A percentile compares a stretch with the other conserved stretches of the same genome.
phyloP scores from a whole-genome alignment of 306 rosid genomes.

The Cucumis sativus region DNA sequence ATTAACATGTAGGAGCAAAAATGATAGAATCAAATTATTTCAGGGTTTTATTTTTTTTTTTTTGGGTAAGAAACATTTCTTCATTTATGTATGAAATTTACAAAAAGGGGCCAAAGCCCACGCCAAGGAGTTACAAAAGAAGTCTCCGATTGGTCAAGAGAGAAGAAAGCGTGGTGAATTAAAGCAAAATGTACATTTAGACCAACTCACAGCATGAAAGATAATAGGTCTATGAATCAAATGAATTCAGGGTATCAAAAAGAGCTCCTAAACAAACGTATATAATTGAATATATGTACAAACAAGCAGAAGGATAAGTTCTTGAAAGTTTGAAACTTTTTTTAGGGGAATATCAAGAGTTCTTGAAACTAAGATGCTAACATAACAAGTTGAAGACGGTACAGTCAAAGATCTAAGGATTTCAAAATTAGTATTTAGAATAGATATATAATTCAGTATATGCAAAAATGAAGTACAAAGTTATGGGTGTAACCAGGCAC shows the following conservation, averaged over 20 bases:
- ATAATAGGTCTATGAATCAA: neutral
- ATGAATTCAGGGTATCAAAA: neutral
- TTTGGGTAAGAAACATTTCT: too few relatives aligned
- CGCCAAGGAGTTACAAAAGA: too few relatives aligned
- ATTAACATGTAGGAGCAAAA: slow-evolving; percentile 9
- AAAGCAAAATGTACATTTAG: too few relatives aligned
- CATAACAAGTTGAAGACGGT: neutral
- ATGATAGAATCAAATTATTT: neutral
- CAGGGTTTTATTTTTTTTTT: neutral
- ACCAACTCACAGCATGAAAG: too few relatives aligned
- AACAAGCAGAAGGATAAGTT: neutral
- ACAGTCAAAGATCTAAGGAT: neutral
- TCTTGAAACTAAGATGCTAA: neutral
- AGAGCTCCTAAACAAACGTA: neutral
- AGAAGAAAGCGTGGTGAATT: too few relatives aligned
- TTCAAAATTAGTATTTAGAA: neutral
- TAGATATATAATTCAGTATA: neutral
- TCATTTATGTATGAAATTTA: too few relatives aligned
- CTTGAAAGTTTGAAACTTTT: too few relatives aligned
- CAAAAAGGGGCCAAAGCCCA: too few relatives aligned
- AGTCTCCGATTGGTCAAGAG: too few relatives aligned
- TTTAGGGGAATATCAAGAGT: neutral
- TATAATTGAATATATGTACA: neutral
- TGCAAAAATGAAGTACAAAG: neutral
- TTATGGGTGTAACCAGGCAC: neutral